A percentile compares a stretch with the other conserved stretches of the same genome.
Conservation (phyloP, 192 early-diverging fungal genomes). For the Chytriomyces confervae region DNA sequence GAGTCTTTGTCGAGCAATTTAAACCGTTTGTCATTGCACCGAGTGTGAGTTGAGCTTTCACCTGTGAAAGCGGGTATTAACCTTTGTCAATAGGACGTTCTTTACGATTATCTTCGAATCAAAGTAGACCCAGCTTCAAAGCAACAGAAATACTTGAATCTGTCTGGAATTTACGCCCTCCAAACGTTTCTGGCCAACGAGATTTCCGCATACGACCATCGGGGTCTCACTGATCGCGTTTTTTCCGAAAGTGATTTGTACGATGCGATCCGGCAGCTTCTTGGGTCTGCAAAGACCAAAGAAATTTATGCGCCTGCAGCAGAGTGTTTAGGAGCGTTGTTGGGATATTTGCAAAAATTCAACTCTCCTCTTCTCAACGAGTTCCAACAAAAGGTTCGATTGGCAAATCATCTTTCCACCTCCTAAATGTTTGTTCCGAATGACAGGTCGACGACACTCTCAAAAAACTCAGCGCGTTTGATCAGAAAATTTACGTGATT, state of each 20-base stretch:
- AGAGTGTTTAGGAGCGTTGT: conserved; percentile 53
- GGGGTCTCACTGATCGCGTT: conserved; percentile 27
- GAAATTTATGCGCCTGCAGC: conserved; percentile 60
- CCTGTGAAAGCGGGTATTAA: neutral
- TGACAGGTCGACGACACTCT: conserved; percentile 10
- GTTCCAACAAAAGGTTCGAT: neutral
- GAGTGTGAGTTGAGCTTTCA: conserved; percentile 53
- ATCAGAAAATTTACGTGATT: conserved; percentile 39
- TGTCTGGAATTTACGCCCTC: conserved; percentile 65
- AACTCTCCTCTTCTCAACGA: neutral
- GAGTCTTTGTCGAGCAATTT: conserved; percentile 71
- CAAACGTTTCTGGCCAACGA: conserved; percentile 64
- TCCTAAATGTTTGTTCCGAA: no score
- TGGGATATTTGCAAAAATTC: conserved; percentile 13
- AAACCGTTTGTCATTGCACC: conserved; percentile 62
- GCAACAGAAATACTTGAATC: conserved; percentile 45
- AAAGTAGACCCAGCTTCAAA: conserved; percentile 23
- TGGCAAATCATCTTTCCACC: neutral
- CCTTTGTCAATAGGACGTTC: conserved; percentile 23
- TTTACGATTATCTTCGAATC: conserved; percentile 29
- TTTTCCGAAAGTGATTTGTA: conserved; percentile 37
- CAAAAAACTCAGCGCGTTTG: neutral
- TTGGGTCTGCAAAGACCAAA: conserved; percentile 34
- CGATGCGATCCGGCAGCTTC: conserved; percentile 8
- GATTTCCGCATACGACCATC: conserved; percentile 33